A percentile compares a stretch with the other conserved stretches of the same genome.
Conservation (phyloP, 73 alveolate genomes). For the Urostyla sp. region DNA sequence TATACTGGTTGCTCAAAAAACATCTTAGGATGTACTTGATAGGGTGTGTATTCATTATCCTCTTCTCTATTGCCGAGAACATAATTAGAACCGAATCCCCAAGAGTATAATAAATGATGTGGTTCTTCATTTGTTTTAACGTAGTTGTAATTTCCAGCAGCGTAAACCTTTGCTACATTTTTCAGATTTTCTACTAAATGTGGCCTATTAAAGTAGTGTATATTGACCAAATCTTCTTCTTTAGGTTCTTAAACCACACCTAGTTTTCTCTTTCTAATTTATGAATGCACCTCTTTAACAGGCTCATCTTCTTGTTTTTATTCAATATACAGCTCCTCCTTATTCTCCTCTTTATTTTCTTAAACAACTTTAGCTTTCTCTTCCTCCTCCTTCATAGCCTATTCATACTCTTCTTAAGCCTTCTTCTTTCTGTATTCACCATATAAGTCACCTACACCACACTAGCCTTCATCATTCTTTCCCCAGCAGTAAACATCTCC, state of each 20-base stretch:
- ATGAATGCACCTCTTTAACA: constrained; percentile 20
- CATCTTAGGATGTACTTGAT: constrained; percentile 75
- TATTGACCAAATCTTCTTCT: constrained; percentile 43
- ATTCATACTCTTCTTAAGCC: constrained; percentile 62
- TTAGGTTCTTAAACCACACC: constrained; percentile 3
- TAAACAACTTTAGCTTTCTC: constrained; percentile 44
- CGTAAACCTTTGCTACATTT: not conserved
- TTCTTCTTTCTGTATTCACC: constrained; percentile 27
- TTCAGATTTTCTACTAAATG: constrained; percentile 11
- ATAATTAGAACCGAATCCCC: constrained; percentile 84
- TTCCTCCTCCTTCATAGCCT: constrained; percentile 67
- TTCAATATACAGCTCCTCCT: constrained; percentile 27
- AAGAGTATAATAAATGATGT: constrained; percentile 72
- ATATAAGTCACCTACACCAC: constrained; percentile 81
- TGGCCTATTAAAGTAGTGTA: constrained; percentile 51
- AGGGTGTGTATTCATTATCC: constrained; percentile 73
- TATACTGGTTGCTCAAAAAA: constrained; percentile 71
- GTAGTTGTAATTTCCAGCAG: constrained; percentile 46
- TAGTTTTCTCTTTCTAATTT: constrained; percentile 51
- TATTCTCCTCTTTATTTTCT: constrained; percentile 52
- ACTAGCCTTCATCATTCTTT: constrained; percentile 81
- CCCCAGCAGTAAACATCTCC: constrained; percentile 88
- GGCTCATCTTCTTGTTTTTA: constrained; percentile 38
- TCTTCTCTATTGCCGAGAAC: constrained; percentile 85
- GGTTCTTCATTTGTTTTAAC: constrained; percentile 8